Evolutionary conservation across 306 rosid genomes (phyloP).

Genomic region (Luffa aegyptiaca): DNA sequence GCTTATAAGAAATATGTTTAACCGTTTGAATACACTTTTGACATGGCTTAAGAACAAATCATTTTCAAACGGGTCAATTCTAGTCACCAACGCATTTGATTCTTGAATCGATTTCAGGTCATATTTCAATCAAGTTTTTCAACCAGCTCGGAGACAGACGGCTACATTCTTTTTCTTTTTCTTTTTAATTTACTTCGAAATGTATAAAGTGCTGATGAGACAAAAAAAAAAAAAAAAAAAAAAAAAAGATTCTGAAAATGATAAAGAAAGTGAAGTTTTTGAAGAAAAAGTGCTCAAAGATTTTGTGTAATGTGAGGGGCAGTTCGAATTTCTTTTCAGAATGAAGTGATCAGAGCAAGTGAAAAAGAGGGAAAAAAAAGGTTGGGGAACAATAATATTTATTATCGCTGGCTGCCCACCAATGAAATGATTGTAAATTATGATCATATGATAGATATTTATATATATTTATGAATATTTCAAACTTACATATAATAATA

Average conservation of each 20-base stretch:
- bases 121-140: neutral
- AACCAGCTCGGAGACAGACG: neutral
- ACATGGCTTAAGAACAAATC: neutral
- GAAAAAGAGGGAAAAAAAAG: neutral
- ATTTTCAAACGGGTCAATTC: neutral
- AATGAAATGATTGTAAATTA: neutral
- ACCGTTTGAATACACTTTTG: neutral
- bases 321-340: neutral
- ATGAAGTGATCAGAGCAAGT: neutral
- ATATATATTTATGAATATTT: neutral
- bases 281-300: neutral
- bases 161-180: neutral
- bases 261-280: neutral
- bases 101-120: neutral
- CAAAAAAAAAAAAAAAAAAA: neutral
- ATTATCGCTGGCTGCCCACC: neutral
- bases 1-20: neutral
- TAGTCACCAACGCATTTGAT: neutral
- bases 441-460: neutral
- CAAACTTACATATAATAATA: neutral
- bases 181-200: neutral
- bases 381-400: neutral
- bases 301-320: neutral
- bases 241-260: neutral
- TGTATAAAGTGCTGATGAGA: neutral